Evolutionary conservation across 2,329 filamentous ascomycete species (phyloP).

Genomic region (Ambrosiella cleistominuta): DNA sequence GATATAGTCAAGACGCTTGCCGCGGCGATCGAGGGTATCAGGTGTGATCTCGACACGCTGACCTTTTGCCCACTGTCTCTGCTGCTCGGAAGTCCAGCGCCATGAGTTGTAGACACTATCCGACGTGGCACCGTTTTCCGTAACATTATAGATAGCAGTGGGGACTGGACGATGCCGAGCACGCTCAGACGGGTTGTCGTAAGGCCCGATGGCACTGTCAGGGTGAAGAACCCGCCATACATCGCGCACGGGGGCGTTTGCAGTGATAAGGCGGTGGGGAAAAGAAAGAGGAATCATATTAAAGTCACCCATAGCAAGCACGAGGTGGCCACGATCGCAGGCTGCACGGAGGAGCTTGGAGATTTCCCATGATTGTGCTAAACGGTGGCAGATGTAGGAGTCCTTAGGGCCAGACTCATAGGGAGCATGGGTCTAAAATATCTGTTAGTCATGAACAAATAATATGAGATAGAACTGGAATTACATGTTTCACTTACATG

Average conservation of each 20-base stretch:
- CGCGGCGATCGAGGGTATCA: conserved; percentile 49
- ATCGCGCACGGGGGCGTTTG: conserved; percentile 61
- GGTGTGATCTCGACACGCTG: conserved; percentile 39
- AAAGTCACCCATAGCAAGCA: conserved; percentile 80
- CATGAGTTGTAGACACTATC: conserved; percentile 81
- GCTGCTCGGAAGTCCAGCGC: conserved; percentile 63
- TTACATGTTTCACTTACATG: conserved; percentile 36
- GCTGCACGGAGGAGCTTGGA: conserved; percentile 74
- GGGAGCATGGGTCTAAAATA: conserved; percentile 52
- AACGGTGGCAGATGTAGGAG: conserved; percentile 78
- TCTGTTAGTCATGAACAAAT: neutral
- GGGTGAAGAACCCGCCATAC: conserved; percentile 75
- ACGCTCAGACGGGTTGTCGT: conserved; percentile 48
- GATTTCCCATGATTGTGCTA: conserved; percentile 88
- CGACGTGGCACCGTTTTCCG: conserved; percentile 71
- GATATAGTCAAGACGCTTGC: conserved; percentile 88
- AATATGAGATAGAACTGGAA: neutral
- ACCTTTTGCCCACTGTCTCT: conserved; percentile 43
- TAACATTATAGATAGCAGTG: conserved; percentile 59
- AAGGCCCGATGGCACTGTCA: conserved; percentile 61
- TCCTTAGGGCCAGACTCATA: conserved; percentile 68
- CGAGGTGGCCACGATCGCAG: conserved; percentile 62
- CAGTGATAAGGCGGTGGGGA: conserved; percentile 65
- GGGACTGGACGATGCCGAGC: conserved; percentile 50
- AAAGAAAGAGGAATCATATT: conserved; percentile 87